phyloP scores from a whole-genome alignment of 2,329 filamentous ascomycete species.

The Aspergillus pseudotamarii region DNA sequence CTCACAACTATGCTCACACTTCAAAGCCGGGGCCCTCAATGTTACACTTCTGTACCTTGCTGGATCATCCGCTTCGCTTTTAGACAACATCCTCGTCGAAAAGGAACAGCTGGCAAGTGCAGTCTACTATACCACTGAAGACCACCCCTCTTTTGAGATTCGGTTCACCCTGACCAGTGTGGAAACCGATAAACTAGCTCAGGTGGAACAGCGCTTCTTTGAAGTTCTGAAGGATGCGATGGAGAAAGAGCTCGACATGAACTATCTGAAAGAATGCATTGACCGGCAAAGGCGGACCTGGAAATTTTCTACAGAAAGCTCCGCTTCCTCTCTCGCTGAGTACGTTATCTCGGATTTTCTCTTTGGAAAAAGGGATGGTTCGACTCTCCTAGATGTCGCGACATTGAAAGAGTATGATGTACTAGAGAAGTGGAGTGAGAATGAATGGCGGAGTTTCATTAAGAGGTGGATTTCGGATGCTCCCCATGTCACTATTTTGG shows the following conservation, averaged over 20 bases:
- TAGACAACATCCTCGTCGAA: conserved; percentile 92
- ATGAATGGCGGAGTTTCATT: conserved; percentile 80
- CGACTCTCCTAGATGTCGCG: conserved; percentile 65
- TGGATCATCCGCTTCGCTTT: conserved; percentile 86
- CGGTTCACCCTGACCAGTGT: conserved; percentile 86
- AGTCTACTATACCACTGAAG: conserved; percentile 77
- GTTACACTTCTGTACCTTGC: conserved; percentile 84
- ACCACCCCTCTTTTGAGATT: conserved; percentile 78
- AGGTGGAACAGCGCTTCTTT: conserved; percentile 84
- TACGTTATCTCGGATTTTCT: conserved; percentile 91
- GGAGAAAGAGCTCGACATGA: conserved; percentile 78
- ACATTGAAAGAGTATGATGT: conserved; percentile 61
- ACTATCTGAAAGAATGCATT: conserved; percentile 86
- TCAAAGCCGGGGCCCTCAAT: conserved; percentile 68
- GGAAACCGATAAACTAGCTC: conserved; percentile 78
- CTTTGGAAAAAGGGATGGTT: conserved; percentile 83
- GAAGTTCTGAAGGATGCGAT: conserved; percentile 80
- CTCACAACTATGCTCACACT: conserved; percentile 16
- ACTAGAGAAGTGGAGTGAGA: conserved; percentile 77
- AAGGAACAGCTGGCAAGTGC: conserved; percentile 89
- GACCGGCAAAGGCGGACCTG: conserved; percentile 77
- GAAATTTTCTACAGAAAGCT: conserved; percentile 81
- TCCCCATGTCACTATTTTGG: conserved; percentile 83
- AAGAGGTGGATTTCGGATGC: conserved; percentile 84
- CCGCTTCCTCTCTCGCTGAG: conserved; percentile 77